These are phyloP conservation scores for Trypanosomatidae sp. DNA, from an alignment of 208 protist genomes.

Conservation along the genomic window DNA sequence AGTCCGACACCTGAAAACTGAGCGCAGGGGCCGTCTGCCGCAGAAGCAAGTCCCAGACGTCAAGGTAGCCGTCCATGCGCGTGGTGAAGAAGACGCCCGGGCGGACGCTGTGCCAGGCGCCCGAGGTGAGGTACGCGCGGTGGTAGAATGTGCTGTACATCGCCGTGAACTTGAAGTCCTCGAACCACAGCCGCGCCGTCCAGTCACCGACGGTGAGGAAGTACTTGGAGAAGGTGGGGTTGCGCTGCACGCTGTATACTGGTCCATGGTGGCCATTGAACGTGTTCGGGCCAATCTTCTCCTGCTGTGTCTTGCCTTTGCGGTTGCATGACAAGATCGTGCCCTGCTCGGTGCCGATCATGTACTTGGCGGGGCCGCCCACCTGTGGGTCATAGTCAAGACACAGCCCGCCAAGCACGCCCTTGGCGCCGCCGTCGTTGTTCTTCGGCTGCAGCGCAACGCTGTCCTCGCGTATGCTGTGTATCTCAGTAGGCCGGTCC, in stretches of 20 bases:
- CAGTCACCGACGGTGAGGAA: slow-evolving; percentile 96
- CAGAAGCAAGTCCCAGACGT: slow-evolving; percentile 93
- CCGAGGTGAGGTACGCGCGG: slow-evolving; percentile 89
- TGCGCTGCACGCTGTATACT: slow-evolving; percentile 91
- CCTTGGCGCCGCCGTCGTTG: slow-evolving; percentile 81
- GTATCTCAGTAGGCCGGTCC: slow-evolving; percentile 83
- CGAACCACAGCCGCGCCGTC: slow-evolving; percentile 93
- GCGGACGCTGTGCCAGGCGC: slow-evolving; percentile 88
- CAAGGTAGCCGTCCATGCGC: slow-evolving; percentile 93
- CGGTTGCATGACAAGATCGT: slow-evolving; percentile 90
- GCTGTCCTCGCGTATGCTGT: slow-evolving; percentile 62
- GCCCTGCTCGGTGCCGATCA: slow-evolving; percentile 95
- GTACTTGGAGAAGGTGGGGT: slow-evolving; percentile 93
- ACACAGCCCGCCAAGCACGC: slow-evolving; percentile 86
- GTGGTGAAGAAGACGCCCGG: slow-evolving; percentile 94
- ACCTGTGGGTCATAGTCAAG: slow-evolving; percentile 93
- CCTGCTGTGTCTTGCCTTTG: slow-evolving; percentile 89
- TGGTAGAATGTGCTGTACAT: slow-evolving; percentile 95
- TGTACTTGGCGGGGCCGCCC: slow-evolving; percentile 92
- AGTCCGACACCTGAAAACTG: slow-evolving; percentile 86
- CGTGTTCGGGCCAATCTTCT: slow-evolving; percentile 89
- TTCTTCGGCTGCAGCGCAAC: slow-evolving; percentile 82
- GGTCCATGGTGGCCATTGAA: slow-evolving; percentile 95
- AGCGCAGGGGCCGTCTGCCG: slow-evolving; percentile 89
- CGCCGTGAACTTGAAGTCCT: slow-evolving; percentile 91